phyloP scores from a whole-genome alignment of 2,329 filamentous ascomycete genomes.

The Talaromyces sp. region DNA sequence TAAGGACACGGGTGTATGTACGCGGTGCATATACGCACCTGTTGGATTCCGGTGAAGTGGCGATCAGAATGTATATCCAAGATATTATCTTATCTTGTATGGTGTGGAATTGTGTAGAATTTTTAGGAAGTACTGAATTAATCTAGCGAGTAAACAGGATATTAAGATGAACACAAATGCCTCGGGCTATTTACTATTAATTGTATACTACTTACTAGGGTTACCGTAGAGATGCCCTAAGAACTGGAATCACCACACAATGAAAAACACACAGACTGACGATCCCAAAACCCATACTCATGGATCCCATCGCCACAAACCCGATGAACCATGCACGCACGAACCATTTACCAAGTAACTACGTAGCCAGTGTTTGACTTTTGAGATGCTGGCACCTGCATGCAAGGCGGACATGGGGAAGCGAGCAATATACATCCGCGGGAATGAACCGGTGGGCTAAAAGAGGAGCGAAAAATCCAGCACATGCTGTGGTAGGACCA shows the following conservation, averaged over 20 bases:
- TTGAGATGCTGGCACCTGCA: neutral
- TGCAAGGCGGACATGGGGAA: slow-evolving; percentile 5
- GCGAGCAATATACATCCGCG: slow-evolving; percentile 4
- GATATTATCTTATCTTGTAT: neutral
- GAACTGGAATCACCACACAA: too few species aligned
- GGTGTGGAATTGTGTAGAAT: neutral
- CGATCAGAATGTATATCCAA: neutral
- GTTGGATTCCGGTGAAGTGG: neutral
- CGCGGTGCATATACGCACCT: neutral
- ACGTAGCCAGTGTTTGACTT: neutral
- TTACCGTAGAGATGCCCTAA: too few species aligned
- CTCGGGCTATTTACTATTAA: too few species aligned
- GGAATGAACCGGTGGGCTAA: neutral
- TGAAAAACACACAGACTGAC: neutral
- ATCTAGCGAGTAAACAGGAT: too few species aligned
- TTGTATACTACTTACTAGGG: too few species aligned
- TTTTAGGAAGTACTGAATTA: too few species aligned
- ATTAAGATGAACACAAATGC: too few species aligned
- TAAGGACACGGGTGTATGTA: neutral
- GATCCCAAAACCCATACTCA: neutral
- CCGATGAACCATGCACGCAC: neutral
- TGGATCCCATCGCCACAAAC: neutral
- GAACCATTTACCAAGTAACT: neutral
- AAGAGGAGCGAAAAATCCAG: neutral
- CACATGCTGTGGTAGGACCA: neutral